A percentile compares a stretch with the other conserved stretches of the same genome.
phyloP scores from a whole-genome alignment of 371 early-diverging fungal species.

The Lichtheimia hyalospora region DNA sequence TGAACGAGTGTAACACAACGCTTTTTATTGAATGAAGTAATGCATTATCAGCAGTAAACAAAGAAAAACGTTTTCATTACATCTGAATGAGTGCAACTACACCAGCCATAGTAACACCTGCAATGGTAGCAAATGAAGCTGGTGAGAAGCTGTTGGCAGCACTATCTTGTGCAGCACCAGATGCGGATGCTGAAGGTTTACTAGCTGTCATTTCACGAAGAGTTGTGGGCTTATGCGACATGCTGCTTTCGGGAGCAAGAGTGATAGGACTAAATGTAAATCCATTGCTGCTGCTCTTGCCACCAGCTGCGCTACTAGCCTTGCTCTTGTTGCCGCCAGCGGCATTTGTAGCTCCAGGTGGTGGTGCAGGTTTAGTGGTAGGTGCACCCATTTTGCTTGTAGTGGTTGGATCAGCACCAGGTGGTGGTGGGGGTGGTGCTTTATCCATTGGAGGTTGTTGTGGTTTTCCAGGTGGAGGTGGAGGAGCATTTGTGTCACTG shows the following conservation, averaged over 20 bases:
- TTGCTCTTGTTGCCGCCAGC: neutral
- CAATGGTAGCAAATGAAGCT: conserved; percentile 7
- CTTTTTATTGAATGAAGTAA: no score
- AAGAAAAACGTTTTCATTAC: neutral
- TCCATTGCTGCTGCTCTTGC: conserved; percentile 8
- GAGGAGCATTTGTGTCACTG: neutral
- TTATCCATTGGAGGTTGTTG: no score
- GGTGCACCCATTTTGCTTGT: no score
- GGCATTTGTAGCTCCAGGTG: neutral
- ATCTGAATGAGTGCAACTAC: conserved; percentile 5
- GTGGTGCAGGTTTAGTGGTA: conserved; percentile 1
- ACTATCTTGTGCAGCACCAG: neutral
- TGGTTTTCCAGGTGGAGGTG: neutral
- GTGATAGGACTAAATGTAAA: conserved; percentile 34
- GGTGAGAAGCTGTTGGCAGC: neutral
- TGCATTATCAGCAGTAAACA: no score
- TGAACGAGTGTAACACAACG: no score
- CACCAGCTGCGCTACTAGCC: neutral
- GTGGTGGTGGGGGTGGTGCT: no score
- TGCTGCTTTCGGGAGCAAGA: conserved; percentile 34
- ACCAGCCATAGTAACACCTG: conserved; percentile 8
- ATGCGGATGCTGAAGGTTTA: neutral
- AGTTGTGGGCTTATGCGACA: conserved; percentile 6
- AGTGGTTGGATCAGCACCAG: no score
- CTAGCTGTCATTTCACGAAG: conserved; percentile 16